phyloP scores from a whole-genome alignment of 768 basidiomycete species.

The Lactarius akahatsu region DNA sequence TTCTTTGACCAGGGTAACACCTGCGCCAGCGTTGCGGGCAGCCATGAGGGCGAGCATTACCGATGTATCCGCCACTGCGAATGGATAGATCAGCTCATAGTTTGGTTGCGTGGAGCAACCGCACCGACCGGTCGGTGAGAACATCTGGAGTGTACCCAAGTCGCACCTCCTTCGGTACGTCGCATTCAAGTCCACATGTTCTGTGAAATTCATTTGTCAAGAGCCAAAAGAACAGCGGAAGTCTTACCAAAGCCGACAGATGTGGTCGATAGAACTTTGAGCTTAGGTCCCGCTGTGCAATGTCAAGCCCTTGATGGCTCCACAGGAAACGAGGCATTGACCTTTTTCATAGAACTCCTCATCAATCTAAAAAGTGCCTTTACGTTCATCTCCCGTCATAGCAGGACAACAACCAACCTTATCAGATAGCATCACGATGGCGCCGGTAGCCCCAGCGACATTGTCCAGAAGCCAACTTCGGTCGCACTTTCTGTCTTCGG shows the following conservation, averaged over 20 bases:
- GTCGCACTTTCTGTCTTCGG: constrained; percentile 54
- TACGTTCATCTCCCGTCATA: constrained; percentile 19
- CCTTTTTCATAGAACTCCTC: constrained; percentile 66
- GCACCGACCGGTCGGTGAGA: constrained; percentile 71
- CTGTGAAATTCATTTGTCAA: constrained; percentile 41
- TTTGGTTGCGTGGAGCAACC: neutral
- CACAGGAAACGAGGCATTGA: constrained; percentile 21
- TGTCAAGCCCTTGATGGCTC: neutral
- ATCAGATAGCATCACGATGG: constrained; percentile 63
- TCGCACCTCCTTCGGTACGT: constrained; percentile 60
- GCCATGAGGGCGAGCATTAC: constrained; percentile 96
- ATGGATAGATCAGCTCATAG: neutral
- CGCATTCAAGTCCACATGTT: constrained; percentile 72
- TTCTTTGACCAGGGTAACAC: constrained; percentile 60
- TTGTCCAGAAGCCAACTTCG: constrained; percentile 75
- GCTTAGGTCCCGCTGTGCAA: constrained; percentile 62
- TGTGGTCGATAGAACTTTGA: constrained; percentile 90
- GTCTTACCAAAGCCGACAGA: constrained; percentile 80
- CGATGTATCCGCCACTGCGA: constrained; percentile 82
- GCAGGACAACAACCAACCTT: constrained; percentile 46
- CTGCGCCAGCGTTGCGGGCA: constrained; percentile 70
- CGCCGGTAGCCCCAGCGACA: constrained; percentile 59
- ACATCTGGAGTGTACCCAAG: constrained; percentile 94
- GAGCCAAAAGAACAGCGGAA: neutral
- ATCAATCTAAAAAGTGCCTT: constrained; percentile 52